A percentile compares a stretch with the other conserved stretches of the same genome.
phyloP scores from a whole-genome alignment of 352 stramenopile species.

The Phytophthora pisi region DNA sequence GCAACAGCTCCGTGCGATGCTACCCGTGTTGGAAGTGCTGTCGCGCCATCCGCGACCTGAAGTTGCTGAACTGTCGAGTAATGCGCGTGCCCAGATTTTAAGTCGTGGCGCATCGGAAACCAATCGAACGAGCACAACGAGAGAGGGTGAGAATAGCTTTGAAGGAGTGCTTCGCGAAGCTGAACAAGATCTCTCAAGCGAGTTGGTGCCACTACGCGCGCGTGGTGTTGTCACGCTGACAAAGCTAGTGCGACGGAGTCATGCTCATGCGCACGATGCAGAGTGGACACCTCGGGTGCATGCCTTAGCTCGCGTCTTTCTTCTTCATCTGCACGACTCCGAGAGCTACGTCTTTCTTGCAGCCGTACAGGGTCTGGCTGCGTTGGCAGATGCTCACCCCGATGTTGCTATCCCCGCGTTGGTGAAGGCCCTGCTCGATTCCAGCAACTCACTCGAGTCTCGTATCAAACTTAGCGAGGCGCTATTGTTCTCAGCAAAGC shows the following conservation, averaged over 20 bases:
- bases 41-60: conserved; percentile 60
- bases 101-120: conserved; percentile 33
- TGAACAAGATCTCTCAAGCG: conserved; percentile 62
- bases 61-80: conserved; percentile 74
- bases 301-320: conserved; percentile 61
- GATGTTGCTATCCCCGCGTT: conserved; percentile 73
- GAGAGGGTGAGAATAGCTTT: conserved; percentile 49
- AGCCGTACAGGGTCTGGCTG: conserved; percentile 72
- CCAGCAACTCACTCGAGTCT: conserved; percentile 54
- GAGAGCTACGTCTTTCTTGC: conserved; percentile 90
- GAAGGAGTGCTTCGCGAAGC: conserved; percentile 56
- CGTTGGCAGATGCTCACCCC: conserved; percentile 64
- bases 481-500: conserved; percentile 77
- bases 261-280: conserved; percentile 43
- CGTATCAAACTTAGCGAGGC: conserved; percentile 88
- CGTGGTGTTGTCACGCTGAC: conserved; percentile 77
- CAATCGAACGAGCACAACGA: background rate
- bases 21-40: conserved; percentile 66
- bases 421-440: conserved; percentile 54
- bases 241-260: conserved; percentile 72
- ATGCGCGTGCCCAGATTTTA: conserved; percentile 70
- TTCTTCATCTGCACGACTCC: conserved; percentile 63
- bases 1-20: conserved; percentile 56
- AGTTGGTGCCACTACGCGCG: conserved; percentile 72
- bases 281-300: conserved; percentile 59